Conservation (phyloP, 2,329 filamentous ascomycete species). For the Diaporthe longicolla region DNA sequence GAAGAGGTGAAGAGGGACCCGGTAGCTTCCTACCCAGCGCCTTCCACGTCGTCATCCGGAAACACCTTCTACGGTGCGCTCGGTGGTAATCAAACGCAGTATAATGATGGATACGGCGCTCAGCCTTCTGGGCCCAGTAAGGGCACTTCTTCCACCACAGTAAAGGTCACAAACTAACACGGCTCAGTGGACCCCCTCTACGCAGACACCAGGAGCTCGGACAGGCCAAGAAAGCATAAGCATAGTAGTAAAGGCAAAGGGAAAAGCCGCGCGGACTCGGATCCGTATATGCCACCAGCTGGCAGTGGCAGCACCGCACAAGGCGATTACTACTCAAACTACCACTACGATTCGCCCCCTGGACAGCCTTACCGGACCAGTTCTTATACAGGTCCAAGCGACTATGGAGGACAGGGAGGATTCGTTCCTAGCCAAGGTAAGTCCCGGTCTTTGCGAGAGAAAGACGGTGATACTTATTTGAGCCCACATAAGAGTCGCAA, state of each 20-base stretch:
- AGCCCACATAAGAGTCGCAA: background rate
- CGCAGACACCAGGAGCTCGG: background rate
- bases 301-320: background rate
- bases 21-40: background rate
- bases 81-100: constrained; percentile 2
- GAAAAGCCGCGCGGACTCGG: constrained; percentile 15
- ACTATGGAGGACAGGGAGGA: constrained; percentile 6
- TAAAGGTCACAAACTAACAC: background rate
- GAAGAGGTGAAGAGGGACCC: background rate
- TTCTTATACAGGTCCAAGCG: background rate
- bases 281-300: background rate
- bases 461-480: background rate
- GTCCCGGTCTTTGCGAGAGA: background rate
- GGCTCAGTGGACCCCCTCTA: background rate
- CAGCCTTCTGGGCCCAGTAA: constrained; percentile 11
- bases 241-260: constrained; percentile 21
- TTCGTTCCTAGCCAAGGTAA: background rate
- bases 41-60: background rate
- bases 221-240: constrained; percentile 31
- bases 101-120: background rate
- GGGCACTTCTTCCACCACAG: background rate
- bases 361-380: constrained; percentile 3
- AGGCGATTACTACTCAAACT: constrained; percentile 3
- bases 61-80: background rate
- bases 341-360: background rate